Conservation (phyloP, 1,284 basidiomycete species). For the Sanghuangporus sanghuang region DNA sequence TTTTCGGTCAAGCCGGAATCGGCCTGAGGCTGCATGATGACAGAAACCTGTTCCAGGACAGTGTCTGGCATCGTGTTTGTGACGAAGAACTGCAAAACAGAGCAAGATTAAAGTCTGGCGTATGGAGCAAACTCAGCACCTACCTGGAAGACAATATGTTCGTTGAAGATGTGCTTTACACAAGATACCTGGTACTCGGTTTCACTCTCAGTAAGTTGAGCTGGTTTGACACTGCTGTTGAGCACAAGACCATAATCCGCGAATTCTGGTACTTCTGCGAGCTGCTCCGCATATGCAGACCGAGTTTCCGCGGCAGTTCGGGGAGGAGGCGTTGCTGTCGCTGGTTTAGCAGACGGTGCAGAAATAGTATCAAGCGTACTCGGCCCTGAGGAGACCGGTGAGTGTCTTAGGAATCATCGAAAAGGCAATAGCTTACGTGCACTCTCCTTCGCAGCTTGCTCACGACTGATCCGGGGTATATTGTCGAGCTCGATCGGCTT, state of each 20-base stretch:
- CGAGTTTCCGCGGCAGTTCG: constrained; percentile 78
- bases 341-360: constrained; percentile 55
- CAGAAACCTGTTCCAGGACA: constrained; percentile 92
- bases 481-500: constrained; percentile 76
- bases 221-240: constrained; percentile 79
- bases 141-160: constrained; percentile 95
- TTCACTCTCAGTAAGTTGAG: constrained; percentile 91
- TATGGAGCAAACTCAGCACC: constrained; percentile 18
- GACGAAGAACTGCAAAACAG: constrained; percentile 77
- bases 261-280: constrained; percentile 85
- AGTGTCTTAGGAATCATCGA: neutral
- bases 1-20: constrained; percentile 85
- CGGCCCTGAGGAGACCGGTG: constrained; percentile 47
- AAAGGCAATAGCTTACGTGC: constrained; percentile 54
- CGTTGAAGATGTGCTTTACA: constrained; percentile 96
- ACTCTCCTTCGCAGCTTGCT: constrained; percentile 82
- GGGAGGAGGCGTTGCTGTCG: constrained; percentile 57
- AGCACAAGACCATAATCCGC: constrained; percentile 82
- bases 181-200: constrained; percentile 97
- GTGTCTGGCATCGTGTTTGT: constrained; percentile 99
- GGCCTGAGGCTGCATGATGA: constrained; percentile 80
- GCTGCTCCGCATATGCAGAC: constrained; percentile 82
- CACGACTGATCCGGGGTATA: constrained; percentile 88
- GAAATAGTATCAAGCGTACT: constrained; percentile 80
- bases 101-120: neutral